Conservation (phyloP, 2,329 filamentous ascomycete genomes). For the Apiospora malaysiana region DNA sequence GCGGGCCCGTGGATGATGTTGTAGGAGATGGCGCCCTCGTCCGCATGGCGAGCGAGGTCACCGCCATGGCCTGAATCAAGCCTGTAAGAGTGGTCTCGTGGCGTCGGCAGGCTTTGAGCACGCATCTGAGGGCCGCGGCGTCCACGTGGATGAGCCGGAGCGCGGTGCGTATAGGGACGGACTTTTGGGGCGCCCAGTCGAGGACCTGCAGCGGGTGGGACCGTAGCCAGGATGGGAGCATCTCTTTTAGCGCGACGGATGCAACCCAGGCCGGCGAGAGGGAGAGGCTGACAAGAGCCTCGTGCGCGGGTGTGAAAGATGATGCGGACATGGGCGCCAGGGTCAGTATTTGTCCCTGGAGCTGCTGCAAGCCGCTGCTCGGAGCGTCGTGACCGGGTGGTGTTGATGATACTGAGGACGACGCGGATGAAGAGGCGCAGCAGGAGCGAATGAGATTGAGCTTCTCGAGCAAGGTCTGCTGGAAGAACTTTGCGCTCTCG, state of each 20-base stretch:
- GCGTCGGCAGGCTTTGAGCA: slow-evolving; percentile 34
- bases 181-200: slow-evolving; percentile 34
- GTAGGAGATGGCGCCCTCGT: neutral
- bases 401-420: neutral
- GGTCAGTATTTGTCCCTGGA: slow-evolving; percentile 24
- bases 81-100: slow-evolving; percentile 39
- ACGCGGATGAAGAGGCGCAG: too few species aligned
- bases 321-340: slow-evolving; percentile 14
- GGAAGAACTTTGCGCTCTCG: slow-evolving; percentile 40
- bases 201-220: slow-evolving; percentile 21
- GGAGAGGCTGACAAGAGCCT: slow-evolving; percentile 31
- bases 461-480: slow-evolving; percentile 35
- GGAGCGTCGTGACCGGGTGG: neutral
- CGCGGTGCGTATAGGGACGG: slow-evolving; percentile 28
- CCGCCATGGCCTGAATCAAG: slow-evolving; percentile 34
- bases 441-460: slow-evolving; percentile 29
- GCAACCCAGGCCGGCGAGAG: slow-evolving; percentile 27
- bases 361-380: neutral
- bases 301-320: slow-evolving; percentile 34
- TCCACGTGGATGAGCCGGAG: slow-evolving; percentile 30
- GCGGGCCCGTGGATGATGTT: neutral
- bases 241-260: neutral
- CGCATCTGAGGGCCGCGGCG: slow-evolving; percentile 24
- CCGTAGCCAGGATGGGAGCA: neutral
- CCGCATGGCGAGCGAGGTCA: slow-evolving; percentile 32